Evolutionary conservation across 768 basidiomycete genomes (phyloP), one percentile per base, ranked within the genome.

Genomic region (Lyophyllum atratum): DNA sequence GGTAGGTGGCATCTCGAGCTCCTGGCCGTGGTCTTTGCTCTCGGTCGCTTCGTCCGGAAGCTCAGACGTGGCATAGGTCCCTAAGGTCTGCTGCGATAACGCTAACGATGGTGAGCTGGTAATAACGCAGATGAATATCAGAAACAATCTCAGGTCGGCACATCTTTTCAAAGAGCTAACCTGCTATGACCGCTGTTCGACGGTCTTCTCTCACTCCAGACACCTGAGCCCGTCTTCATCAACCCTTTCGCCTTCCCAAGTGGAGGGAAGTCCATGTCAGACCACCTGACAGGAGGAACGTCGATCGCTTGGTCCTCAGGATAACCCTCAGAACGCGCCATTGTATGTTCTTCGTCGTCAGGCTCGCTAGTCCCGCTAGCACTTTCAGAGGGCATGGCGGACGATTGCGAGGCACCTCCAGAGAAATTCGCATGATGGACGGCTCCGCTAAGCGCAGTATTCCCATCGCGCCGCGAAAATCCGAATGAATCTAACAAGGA

Each of bases 1-100:
- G 25, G 77, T 84, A 12, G 66, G 67, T 14, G 76, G 73, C 49
- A 80, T 66, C 51, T 70, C 78, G 12, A 80, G 54, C 49, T 78
- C 80, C 50, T 77, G 76, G 40, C 54, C 66, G 19, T 70, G 68
- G 29, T 64, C 67, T 43, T 64, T 52, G 52, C 42, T 34, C 43
- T 54, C 42, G 29, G 56, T 50, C 52, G 44, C 53, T 33, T 22
- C 49, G 53, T 62, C 54, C 12, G 33, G 50, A 21, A 45, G 33
- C 7, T 40, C 57, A 5, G 56, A 55, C 14, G 49, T 51, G 3
- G 39, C 45, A 26, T 47, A 54, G n/a, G 54, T 55, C 17, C 10
- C 47, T 33, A 24, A 22, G 17, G 55, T 51, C 17, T 39, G 52
- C 24, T 59, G 59, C 15, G 62, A 62, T 11, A 55, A 22, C 34